phyloP scores from a whole-genome alignment of 2,329 filamentous ascomycete species.

The Truncatella angustata region DNA sequence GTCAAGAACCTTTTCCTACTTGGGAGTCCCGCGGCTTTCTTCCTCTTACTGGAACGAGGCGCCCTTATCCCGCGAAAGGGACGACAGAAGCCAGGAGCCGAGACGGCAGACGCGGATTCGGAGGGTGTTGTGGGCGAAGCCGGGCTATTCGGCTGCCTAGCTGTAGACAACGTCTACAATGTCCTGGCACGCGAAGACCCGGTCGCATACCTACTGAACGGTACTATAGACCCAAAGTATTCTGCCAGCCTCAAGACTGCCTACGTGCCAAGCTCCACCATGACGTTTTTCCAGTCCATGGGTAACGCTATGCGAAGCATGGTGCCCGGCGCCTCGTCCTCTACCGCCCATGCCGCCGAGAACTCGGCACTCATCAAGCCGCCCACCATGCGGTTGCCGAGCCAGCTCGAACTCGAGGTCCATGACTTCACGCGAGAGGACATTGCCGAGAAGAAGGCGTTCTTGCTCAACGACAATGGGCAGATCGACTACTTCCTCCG shows the following conservation, averaged over 20 bases:
- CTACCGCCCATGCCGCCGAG: constrained; percentile 28
- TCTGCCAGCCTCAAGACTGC: constrained; percentile 74
- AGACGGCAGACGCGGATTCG: constrained; percentile 57
- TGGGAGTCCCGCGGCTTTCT: constrained; percentile 90
- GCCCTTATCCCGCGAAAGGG: constrained; percentile 73
- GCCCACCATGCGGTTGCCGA: constrained; percentile 49
- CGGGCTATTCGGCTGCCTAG: constrained; percentile 83
- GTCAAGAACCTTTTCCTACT: constrained; percentile 86
- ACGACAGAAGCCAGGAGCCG: constrained; percentile 71
- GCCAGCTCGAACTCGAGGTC: constrained; percentile 84
- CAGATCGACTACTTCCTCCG: constrained; percentile 90
- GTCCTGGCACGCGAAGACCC: constrained; percentile 70
- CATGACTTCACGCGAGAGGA: constrained; percentile 94
- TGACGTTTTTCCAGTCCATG: constrained; percentile 64
- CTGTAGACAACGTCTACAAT: constrained; percentile 96
- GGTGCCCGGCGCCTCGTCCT: constrained; percentile 47
- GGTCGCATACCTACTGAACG: constrained; percentile 90
- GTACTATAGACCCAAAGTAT: constrained; percentile 80
- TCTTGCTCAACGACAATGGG: constrained; percentile 89
- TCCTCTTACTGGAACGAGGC: constrained; percentile 77
- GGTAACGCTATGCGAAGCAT: constrained; percentile 61
- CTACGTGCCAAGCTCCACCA: constrained; percentile 71
- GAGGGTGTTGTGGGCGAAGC: constrained; percentile 69
- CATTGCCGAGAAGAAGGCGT: constrained; percentile 84
- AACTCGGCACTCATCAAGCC: constrained; percentile 29